Base-by-base conservation (phyloP, 2,329 filamentous ascomycete species). In the Claviceps capensis region DNA sequence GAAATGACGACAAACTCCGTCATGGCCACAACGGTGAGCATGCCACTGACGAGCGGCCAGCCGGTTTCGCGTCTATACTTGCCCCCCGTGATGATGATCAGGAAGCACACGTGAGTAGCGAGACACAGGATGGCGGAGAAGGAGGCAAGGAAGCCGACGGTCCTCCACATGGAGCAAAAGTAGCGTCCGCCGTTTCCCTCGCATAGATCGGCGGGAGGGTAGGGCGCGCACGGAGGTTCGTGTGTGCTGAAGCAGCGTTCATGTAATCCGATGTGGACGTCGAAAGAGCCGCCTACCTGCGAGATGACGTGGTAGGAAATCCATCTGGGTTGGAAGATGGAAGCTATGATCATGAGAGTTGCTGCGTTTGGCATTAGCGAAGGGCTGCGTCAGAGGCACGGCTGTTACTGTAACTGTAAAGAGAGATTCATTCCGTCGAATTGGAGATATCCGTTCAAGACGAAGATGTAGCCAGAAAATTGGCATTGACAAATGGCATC, bases 161-260 rank as follows among this genome's bases (percentile, higher is more conserved):
- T 88, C 54, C 86, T 79, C 91, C 91, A 98, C 77, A 94, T 85
- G 60, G 82, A 85, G 73, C 93, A 97, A 70, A 97, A 96, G 62
- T 82, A 81, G 49, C 81, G 76, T n/a, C 45, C 48, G 59, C 83
- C 78, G 26, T 60, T 65, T 38, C 61, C 59, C 23, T 63, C 60
- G 53, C 69, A 71, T 23, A 69, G 53, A 36, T 66, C 61, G 19
- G 59, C 59, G 19, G 59, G 58, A 16, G 66, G 67, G 48, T 66
- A 69, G 14, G 58, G 55, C 51, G 73, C 72, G 66, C 86, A 90
- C 47, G 70, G 67, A n/a, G 71, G 69, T 48, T 79, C 74, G 45
- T 78, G 78, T 53, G 86, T 72, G 53, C 79, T 85, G 51, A 83
- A 86, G 70, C 91, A 98, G 64, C 81, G 82, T 59, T 77, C 78